These are phyloP conservation scores for Cicer judaicum DNA, from an alignment of 306 rosid species.

Conservation along the genomic window DNA sequence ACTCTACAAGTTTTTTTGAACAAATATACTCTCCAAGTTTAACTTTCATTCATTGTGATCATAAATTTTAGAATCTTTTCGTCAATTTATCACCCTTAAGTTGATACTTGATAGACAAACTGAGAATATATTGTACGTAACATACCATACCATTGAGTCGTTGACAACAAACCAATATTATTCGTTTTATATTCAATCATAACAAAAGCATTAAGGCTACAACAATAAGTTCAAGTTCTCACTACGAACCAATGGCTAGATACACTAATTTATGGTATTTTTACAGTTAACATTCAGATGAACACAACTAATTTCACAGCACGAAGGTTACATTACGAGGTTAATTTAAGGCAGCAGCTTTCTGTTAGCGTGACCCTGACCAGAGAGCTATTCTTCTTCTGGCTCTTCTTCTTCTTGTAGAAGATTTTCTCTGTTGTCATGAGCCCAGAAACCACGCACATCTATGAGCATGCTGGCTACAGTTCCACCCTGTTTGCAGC, in stretches of 20 bases:
- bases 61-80: not conserved
- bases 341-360: slow-evolving; percentile 26
- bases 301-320: slow-evolving; percentile 49
- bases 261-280: slow-evolving; percentile 36
- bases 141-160: slow-evolving; percentile 1
- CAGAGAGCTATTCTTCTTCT: slow-evolving; percentile 76
- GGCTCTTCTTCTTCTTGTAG: slow-evolving; percentile 99
- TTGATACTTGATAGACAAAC: slow-evolving; percentile 7
- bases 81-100: not conserved
- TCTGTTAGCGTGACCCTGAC: slow-evolving; percentile 46
- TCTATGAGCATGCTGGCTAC: slow-evolving; percentile 98
- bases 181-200: slow-evolving; percentile 34
- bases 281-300: slow-evolving; percentile 31
- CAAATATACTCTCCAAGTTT: not conserved
- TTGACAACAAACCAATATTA: slow-evolving; percentile 23
- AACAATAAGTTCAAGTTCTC: slow-evolving; percentile 15
- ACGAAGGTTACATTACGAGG: slow-evolving; percentile 44
- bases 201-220: slow-evolving; percentile 24
- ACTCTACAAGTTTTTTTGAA: no score
- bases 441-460: slow-evolving; percentile 99
- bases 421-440: slow-evolving; percentile 98
- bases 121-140: not conserved
- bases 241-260: slow-evolving; percentile 25
- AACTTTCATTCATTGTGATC: not conserved
- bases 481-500: slow-evolving; percentile 99